These are phyloP conservation scores for Ehretia macrophylla DNA, from an alignment of 257 asterid genomes.

Conservation along the genomic window DNA sequence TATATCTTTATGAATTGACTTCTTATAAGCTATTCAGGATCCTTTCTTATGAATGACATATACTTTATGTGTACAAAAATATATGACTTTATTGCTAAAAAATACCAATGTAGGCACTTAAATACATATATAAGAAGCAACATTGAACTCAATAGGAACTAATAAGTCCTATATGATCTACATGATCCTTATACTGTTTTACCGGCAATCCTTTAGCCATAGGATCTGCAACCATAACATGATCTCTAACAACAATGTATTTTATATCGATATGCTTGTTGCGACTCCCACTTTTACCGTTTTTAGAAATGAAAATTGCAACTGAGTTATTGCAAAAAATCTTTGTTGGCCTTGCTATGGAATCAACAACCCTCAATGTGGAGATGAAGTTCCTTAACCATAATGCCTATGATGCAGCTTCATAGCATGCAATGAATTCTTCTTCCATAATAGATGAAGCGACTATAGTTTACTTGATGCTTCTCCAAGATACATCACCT, in stretches of 20 bases:
- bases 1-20: too few relatives aligned
- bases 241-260: not conserved
- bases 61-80: not conserved
- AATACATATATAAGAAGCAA: not conserved
- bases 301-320: not conserved
- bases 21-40: not conserved
- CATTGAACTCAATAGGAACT: not conserved
- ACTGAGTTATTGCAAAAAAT: not conserved
- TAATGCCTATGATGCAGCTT: not conserved
- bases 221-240: not conserved
- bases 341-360: not conserved
- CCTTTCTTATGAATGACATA: not conserved
- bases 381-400: not conserved
- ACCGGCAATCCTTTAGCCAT: constrained; percentile 1
- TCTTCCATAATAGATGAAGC: too few relatives aligned
- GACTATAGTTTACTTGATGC: too few relatives aligned
- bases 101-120: not conserved
- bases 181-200: not conserved
- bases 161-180: not conserved
- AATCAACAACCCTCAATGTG: not conserved
- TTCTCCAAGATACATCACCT: not conserved
- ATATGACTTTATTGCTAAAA: not conserved
- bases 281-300: not conserved
- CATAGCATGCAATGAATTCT: too few relatives aligned
- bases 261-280: not conserved